Evolutionary conservation across 2,329 filamentous ascomycete genomes (phyloP), one percentile per base, ranked within the genome.

Genomic region (Xylariaceae sp.): DNA sequence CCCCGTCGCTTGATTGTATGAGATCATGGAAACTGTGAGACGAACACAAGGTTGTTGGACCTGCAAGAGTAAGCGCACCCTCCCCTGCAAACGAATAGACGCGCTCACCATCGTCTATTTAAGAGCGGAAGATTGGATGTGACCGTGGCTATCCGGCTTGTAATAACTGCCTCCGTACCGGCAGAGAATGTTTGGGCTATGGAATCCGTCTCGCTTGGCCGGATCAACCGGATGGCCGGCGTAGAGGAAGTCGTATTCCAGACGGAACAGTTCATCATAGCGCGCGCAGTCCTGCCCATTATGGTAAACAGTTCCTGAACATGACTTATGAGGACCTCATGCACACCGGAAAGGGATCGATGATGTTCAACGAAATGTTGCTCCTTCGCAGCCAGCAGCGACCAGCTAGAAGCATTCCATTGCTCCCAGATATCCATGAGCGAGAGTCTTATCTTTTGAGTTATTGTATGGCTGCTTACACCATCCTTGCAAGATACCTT

Each of bases 51-150:
- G 74, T 57, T 78, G 75, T 54, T 78, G 75, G 76, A 78, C 75
- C 24, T 78, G 75, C 67, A 78, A 76, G 70, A 71, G 75, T 77
- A 67, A 70, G 71, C 67, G 46, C 56, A 40, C 44, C 40, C 36
- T 36, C 54, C 40, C 46, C 31, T 36, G 14, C 39, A 4, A 33
- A 17, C 16, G 12, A 54, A 17, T 36, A 56, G 48, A 56, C 49
- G 47, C 54, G 51, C 50, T 54, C 61, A 58, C 58, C 39, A 46
- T 33, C 53, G 40, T 60, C 55, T 55, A 67, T 26, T 51, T 36
- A 65, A 80, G 78, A 73, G 58, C 76, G 78, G 53, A 80, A 80
- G 65, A 76, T 80, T 56, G 77, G 78, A 40, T 80, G 79, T 59
- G 79, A 81, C 65, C 74, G 74, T 49, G 67, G 69, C 12, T 67